Conservation (phyloP, 2,329 filamentous ascomycete species). For the Talaromyces funiculosus region DNA sequence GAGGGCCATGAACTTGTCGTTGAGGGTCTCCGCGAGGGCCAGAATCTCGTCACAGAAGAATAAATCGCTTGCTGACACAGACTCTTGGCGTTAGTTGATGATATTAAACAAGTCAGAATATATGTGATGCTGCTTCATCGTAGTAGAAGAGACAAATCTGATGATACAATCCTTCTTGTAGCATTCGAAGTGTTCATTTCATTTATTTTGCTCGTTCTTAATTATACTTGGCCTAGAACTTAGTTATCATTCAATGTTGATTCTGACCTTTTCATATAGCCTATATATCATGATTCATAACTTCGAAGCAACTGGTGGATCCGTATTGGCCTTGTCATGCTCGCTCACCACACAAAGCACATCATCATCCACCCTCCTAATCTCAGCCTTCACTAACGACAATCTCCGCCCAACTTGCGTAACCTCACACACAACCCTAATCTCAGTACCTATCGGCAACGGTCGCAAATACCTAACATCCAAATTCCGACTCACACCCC, state of each 20-base stretch:
- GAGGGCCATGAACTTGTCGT: conserved; percentile 78
- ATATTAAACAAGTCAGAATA: background rate
- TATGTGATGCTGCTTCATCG: background rate
- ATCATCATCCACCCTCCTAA: conserved; percentile 51
- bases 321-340: conserved; percentile 60
- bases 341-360: conserved; percentile 54
- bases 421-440: conserved; percentile 54
- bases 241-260: background rate
- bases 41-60: conserved; percentile 65
- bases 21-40: conserved; percentile 73
- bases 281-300: conserved; percentile 15
- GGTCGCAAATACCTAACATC: conserved; percentile 64
- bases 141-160: background rate
- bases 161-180: background rate
- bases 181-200: background rate
- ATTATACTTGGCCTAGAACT: conserved; percentile 8
- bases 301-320: conserved; percentile 36
- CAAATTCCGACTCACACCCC: conserved; percentile 62
- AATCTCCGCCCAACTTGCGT: conserved; percentile 54
- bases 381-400: conserved; percentile 49
- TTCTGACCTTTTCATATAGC: background rate
- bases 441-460: conserved; percentile 46
- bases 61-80: conserved; percentile 31
- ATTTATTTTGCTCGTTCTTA: background rate
- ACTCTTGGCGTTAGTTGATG: background rate